phyloP scores from a whole-genome alignment of 805 yeast genomes.

The Teunomyces pallodes region DNA sequence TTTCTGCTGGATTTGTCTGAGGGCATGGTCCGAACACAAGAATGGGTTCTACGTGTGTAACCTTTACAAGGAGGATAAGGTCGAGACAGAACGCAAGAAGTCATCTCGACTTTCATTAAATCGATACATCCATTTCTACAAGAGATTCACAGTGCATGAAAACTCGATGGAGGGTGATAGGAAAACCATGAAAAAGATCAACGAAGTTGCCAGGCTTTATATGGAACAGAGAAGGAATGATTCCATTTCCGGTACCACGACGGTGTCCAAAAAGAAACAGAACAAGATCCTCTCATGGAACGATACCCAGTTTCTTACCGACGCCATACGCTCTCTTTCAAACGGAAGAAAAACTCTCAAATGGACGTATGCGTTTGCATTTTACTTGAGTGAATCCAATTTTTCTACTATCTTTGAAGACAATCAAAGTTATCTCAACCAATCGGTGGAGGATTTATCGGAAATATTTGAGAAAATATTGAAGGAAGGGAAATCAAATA shows the following conservation, averaged over 20 bases:
- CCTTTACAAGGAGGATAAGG: slow-evolving; percentile 34
- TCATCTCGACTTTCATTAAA: slow-evolving; percentile 50
- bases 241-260: slow-evolving; percentile 14
- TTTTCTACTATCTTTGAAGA: slow-evolving; percentile 65
- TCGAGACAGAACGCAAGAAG: slow-evolving; percentile 40
- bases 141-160: slow-evolving; percentile 73
- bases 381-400: slow-evolving; percentile 53
- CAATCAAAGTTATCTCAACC: slow-evolving; percentile 61
- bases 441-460: slow-evolving; percentile 68
- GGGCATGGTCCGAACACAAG: slow-evolving; percentile 72
- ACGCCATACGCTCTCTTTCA: slow-evolving; percentile 62
- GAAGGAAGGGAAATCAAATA: slow-evolving; percentile 21
- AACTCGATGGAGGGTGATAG: slow-evolving; percentile 72
- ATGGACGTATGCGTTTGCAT: slow-evolving; percentile 89
- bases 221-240: slow-evolving; percentile 54
- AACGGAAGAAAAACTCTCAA: slow-evolving; percentile 74
- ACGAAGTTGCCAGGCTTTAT: slow-evolving; percentile 57
- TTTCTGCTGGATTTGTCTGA: slow-evolving; percentile 92
- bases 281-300: slow-evolving; percentile 60
- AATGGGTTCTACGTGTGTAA: slow-evolving; percentile 66
- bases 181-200: slow-evolving; percentile 59
- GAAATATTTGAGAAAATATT: slow-evolving; percentile 51
- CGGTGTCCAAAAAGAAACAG: slow-evolving; percentile 1
- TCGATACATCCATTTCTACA: slow-evolving; percentile 72
- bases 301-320: slow-evolving; percentile 80